Percentiles rank a stretch among this genome's conserved stretches.
Evolutionary conservation across 2,329 filamentous ascomycete genomes (phyloP).

Genomic region (Helicocarpus griseus): DNA sequence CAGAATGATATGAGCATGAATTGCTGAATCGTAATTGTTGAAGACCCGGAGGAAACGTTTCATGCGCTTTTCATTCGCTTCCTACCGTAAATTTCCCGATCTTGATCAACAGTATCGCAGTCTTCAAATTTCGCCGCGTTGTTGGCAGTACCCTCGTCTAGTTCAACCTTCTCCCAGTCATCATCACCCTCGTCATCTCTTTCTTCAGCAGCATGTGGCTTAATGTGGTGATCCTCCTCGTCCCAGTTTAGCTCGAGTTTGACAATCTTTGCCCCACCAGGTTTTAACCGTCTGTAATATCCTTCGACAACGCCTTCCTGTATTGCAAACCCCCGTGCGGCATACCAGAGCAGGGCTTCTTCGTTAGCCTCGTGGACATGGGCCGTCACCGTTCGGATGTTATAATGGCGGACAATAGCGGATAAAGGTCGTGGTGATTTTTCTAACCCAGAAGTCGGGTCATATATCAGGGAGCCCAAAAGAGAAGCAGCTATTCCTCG

Average conservation of each 20-base stretch:
- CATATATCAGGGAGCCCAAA: slow-evolving; percentile 34
- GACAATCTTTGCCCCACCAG: slow-evolving; percentile 44
- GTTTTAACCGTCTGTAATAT: slow-evolving; percentile 52
- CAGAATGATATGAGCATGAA: too few relatives aligned
- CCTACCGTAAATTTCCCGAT: slow-evolving; percentile 22
- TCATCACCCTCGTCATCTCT: slow-evolving; percentile 23
- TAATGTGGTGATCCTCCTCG: slow-evolving; percentile 12
- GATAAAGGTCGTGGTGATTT: slow-evolving; percentile 17
- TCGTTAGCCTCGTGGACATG: slow-evolving; percentile 57
- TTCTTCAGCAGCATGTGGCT: background rate
- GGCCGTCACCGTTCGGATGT: slow-evolving; percentile 45
- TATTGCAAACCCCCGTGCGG: slow-evolving; percentile 45
- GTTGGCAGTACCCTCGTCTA: slow-evolving; percentile 23
- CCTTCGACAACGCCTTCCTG: slow-evolving; percentile 42
- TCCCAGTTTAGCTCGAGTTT: slow-evolving; percentile 25
- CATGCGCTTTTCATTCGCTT: slow-evolving; percentile 6
- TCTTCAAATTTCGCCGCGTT: slow-evolving; percentile 24
- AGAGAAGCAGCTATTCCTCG: slow-evolving; percentile 49
- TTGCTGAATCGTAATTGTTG: too few relatives aligned
- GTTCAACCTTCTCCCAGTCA: slow-evolving; percentile 35
- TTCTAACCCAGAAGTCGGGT: slow-evolving; percentile 6
- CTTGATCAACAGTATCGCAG: slow-evolving; percentile 22
- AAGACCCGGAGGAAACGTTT: too few relatives aligned
- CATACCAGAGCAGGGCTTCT: slow-evolving; percentile 53
- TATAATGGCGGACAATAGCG: slow-evolving; percentile 37